These are phyloP conservation scores for Chlamydomonas sp. DNA, from an alignment of 139 green algal species.

Conservation along the genomic window DNA sequence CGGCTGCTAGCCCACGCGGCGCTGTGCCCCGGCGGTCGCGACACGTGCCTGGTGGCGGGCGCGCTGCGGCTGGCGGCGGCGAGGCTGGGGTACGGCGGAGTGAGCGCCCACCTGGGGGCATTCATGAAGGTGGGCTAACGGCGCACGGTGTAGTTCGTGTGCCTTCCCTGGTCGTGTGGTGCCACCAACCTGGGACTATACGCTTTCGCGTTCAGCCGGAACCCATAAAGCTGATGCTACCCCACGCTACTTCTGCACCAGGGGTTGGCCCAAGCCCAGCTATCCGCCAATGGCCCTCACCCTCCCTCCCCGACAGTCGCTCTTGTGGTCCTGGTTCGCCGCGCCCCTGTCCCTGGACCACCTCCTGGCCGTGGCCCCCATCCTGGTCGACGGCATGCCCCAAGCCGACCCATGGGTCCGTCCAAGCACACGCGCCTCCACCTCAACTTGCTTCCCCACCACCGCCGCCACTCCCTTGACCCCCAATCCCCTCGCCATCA, in stretches of 20 bases:
- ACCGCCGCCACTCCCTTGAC: no score
- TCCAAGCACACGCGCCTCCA: no score
- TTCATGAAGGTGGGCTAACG: slow-evolving; percentile 25
- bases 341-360: not conserved
- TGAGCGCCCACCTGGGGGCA: not conserved
- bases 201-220: no score
- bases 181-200: no score
- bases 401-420: no score
- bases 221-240: no score
- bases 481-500: no score
- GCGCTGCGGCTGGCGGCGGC: slow-evolving; percentile 20
- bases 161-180: no score
- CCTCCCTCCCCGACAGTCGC: not conserved
- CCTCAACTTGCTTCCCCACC: no score
- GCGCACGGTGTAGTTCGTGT: no score
- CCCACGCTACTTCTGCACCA: no score
- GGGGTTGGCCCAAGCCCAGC: no score
- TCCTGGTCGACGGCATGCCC: not conserved
- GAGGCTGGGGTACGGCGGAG: slow-evolving; percentile 9
- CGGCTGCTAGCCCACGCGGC: slow-evolving; percentile 28
- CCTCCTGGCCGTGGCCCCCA: slow-evolving; percentile 9
- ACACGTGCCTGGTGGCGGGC: not conserved
- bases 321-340: slow-evolving; percentile 27
- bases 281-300: not conserved
- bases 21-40: not conserved